A percentile compares a stretch with the other conserved stretches of the same genome.
Evolutionary conservation across 139 green algal species (phyloP).

Genomic region (Raphidocelis subcapitata): DNA sequence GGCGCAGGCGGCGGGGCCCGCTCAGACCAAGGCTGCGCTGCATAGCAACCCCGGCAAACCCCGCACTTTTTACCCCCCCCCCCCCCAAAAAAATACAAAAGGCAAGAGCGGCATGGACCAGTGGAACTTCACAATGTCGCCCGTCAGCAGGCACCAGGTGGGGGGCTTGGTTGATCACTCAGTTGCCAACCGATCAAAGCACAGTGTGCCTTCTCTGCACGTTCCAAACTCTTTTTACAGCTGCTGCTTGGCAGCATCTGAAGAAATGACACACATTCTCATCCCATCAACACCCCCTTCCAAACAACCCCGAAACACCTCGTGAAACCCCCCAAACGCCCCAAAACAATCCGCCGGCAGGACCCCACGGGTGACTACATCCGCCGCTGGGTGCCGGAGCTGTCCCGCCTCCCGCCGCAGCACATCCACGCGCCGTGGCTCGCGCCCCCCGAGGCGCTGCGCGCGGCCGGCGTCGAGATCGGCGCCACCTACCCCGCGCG

Average conservation of each 20-base stretch:
- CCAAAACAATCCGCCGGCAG: background rate
- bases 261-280: background rate
- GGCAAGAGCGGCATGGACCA: constrained; percentile 61
- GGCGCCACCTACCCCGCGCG: constrained; percentile 48
- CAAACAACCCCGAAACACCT: background rate
- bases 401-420: constrained; percentile 38
- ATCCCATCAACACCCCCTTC: background rate
- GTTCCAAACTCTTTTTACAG: background rate
- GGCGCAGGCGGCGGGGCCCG: too few species aligned
- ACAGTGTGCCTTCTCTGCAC: background rate
- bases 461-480: constrained; percentile 36
- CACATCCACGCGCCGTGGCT: constrained; percentile 57
- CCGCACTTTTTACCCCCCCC: too few species aligned
- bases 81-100: too few species aligned
- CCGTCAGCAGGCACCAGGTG: constrained; percentile 41
- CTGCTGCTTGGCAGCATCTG: background rate
- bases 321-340: background rate
- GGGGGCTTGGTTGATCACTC: background rate
- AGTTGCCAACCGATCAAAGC: background rate
- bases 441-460: constrained; percentile 40
- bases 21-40: too few species aligned
- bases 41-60: too few species aligned
- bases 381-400: constrained; percentile 62
- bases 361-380: constrained; percentile 65
- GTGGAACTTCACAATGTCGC: constrained; percentile 65